A percentile compares a stretch with the other conserved stretches of the same genome.
These are phyloP conservation scores for Leishmania aethiopica DNA, from an alignment of 208 protist species.

Conservation along the genomic window DNA sequence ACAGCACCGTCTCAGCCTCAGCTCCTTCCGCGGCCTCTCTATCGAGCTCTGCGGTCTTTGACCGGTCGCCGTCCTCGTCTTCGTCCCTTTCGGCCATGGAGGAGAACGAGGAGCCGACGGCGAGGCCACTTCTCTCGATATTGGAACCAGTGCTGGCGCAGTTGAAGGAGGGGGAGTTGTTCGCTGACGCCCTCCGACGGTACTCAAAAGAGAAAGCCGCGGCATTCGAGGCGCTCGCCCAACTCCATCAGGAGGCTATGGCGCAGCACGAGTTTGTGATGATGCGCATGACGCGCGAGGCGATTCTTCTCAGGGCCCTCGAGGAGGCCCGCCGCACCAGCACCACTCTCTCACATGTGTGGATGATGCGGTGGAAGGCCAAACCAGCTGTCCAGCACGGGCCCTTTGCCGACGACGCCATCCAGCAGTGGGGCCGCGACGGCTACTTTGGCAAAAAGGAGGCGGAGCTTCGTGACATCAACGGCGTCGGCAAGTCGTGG, in stretches of 20 bases:
- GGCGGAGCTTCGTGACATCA: slow-evolving; percentile 39
- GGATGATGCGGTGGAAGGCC: slow-evolving; percentile 40
- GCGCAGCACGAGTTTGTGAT: slow-evolving; percentile 41
- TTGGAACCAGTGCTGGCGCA: slow-evolving; percentile 21
- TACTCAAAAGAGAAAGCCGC: slow-evolving; percentile 14
- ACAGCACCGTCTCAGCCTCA: background rate
- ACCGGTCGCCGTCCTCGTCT: slow-evolving; percentile 9
- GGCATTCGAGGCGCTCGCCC: slow-evolving; percentile 25
- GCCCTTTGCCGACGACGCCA: slow-evolving; percentile 28
- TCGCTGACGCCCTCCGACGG: slow-evolving; percentile 30
- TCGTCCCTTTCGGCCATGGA: slow-evolving; percentile 31
- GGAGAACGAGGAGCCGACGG: slow-evolving; percentile 36
- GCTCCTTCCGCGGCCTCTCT: background rate
- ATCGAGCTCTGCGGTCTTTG: background rate
- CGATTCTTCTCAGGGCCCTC: slow-evolving; percentile 35
- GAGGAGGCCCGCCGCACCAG: slow-evolving; percentile 20
- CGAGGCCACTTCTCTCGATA: slow-evolving; percentile 23
- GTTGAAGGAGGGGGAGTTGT: slow-evolving; percentile 33
- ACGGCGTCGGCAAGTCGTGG: slow-evolving; percentile 16
- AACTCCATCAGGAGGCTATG: slow-evolving; percentile 29
- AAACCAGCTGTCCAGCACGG: slow-evolving; percentile 31
- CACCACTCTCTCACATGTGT: slow-evolving; percentile 19
- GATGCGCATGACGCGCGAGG: slow-evolving; percentile 42
- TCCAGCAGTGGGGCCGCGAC: slow-evolving; percentile 32
- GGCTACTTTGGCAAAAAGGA: slow-evolving; percentile 45